Evolutionary conservation across 2,329 filamentous ascomycete species (phyloP), one percentile per base, ranked within the genome.

Genomic region (Pochonia chlamydosporia): DNA sequence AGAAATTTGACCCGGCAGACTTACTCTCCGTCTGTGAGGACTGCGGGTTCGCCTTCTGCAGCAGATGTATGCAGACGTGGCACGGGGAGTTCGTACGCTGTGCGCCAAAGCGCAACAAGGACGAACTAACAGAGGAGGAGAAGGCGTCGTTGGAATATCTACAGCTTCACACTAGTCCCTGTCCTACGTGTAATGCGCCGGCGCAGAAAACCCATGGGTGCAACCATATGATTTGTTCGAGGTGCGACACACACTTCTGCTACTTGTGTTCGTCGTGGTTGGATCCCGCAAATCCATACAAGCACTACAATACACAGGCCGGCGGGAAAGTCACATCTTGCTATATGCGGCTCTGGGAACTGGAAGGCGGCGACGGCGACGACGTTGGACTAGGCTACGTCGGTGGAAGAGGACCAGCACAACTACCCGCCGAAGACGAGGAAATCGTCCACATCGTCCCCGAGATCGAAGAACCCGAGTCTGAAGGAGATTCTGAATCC

Each of bases 211-310:
- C 86, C 2, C 83, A 88, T 60, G 93, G 93, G 33, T 99, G 93
- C 74, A 96, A 96, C 66, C 91, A 96, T 67, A 97, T 97, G 90
- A 87, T 85, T 43, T 96, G 92, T 68, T 89, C 85, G 64, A 84
- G 88, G 53, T 99, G 93, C 71, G 76, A 85, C 44, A 87, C 89
- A 2, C 92, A 97, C 65, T 97, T 96, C 63, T 99, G 93, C 70
- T 97, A 97, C 57, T 77, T 97, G 1, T 97, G 93, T 62, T 85
- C 86, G 1, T 78, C 83, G n/a, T 97, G 89, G 87, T 75, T 99
- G 36, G 78, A 85, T 47, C 81, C 87, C 0, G 74, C 71, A 16
- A 93, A 96, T 56, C 91, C 91, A 1, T 97, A 97, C 61, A 70
- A 76, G 46, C 93, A 99, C 64, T 99, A 91, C 71, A 96, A 96